phyloP scores from a whole-genome alignment of 2,329 filamentous ascomycete species.

The Arthrobotrys megalospora region DNA sequence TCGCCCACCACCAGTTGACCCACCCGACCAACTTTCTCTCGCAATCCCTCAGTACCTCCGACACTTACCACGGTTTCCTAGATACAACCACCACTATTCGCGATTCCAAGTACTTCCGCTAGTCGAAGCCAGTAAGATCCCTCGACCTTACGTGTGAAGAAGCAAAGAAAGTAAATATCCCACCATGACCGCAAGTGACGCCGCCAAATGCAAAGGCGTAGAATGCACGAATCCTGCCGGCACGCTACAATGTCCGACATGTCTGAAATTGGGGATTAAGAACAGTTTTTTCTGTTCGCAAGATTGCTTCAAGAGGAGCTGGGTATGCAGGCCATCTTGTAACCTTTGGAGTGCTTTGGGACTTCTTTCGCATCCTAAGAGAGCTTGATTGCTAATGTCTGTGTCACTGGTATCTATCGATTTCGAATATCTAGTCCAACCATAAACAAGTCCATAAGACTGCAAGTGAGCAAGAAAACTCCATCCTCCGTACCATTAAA shows the following conservation, averaged over 20 bases:
- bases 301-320: constrained; percentile 98
- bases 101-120: constrained; percentile 19
- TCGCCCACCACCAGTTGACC: constrained; percentile 5
- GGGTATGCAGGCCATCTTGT: constrained; percentile 75
- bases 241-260: constrained; percentile 92
- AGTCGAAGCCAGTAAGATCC: constrained; percentile 59
- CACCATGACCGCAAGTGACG: constrained; percentile 59
- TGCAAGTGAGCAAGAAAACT: constrained; percentile 78
- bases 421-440: constrained; percentile 73
- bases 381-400: constrained; percentile 11
- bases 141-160: constrained; percentile 47
- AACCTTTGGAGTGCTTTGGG: neutral
- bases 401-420: constrained; percentile 1
- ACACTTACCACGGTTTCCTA: neutral
- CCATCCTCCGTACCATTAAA: constrained; percentile 81
- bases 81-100: constrained; percentile 13
- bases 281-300: constrained; percentile 98
- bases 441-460: constrained; percentile 90
- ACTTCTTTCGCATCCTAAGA: neutral
- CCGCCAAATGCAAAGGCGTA: constrained; percentile 78
- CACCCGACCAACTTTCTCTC: constrained; percentile 11
- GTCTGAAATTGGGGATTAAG: constrained; percentile 86
- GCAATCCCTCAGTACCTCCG: neutral
- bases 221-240: constrained; percentile 91
- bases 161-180: constrained; percentile 29